These are phyloP conservation scores for Trametes maxima DNA, from an alignment of 768 basidiomycete genomes.

Conservation along the genomic window DNA sequence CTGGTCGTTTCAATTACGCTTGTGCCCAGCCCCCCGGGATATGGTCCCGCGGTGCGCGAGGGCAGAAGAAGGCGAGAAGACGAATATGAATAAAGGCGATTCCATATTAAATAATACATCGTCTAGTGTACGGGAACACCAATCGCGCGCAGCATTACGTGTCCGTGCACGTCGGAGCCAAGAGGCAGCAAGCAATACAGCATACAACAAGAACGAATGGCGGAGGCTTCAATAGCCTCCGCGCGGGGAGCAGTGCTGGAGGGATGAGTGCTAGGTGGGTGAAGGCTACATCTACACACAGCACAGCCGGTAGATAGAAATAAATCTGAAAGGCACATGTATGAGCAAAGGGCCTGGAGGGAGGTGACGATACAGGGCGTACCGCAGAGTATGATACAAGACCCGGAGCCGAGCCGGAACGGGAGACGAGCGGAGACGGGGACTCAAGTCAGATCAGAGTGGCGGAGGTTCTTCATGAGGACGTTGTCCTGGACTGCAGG, in stretches of 20 bases:
- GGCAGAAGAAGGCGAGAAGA: too few relatives aligned
- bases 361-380: background rate
- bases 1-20: too few relatives aligned
- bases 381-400: constrained; percentile 7
- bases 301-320: constrained; percentile 5
- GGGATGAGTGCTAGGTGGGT: background rate
- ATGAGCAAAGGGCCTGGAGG: background rate
- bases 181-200: background rate
- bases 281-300: constrained; percentile 4
- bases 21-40: too few relatives aligned
- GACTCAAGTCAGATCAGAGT: constrained; percentile 7
- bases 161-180: background rate
- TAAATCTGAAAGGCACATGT: background rate
- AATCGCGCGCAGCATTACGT: background rate
- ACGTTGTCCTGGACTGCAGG: constrained; percentile 12
- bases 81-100: too few relatives aligned
- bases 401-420: background rate
- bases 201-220: background rate
- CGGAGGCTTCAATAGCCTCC: background rate
- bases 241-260: background rate
- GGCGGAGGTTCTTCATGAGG: constrained; percentile 8
- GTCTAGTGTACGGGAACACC: too few relatives aligned
- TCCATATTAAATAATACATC: too few relatives aligned
- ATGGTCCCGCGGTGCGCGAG: too few relatives aligned
- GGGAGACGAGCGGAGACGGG: background rate